Evolutionary conservation across 495 filamentous ascomycete genomes (phyloP).

Genomic region (Podospora tetraspora): DNA sequence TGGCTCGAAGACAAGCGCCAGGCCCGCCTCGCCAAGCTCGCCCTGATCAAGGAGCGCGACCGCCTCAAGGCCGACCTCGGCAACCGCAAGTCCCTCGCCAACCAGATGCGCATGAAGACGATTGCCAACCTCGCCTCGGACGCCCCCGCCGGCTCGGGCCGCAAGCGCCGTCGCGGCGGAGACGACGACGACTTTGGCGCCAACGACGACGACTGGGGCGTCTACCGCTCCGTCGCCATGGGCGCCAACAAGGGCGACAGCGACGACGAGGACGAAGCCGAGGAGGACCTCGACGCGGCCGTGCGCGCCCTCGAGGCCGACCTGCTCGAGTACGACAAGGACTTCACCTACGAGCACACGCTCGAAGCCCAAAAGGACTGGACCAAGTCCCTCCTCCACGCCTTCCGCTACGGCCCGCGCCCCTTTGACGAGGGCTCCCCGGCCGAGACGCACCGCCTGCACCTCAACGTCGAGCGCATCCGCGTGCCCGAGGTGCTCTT

Average conservation of each 20-base stretch:
- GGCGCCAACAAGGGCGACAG: constrained; percentile 61
- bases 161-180: constrained; percentile 70
- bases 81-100: constrained; percentile 92
- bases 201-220: constrained; percentile 95
- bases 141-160: constrained; percentile 52
- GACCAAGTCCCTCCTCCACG: constrained; percentile 84
- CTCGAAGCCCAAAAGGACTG: constrained; percentile 89
- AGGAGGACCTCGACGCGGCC: constrained; percentile 72
- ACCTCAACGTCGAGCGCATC: constrained; percentile 95
- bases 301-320: constrained; percentile 75
- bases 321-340: constrained; percentile 76
- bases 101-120: constrained; percentile 94
- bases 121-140: constrained; percentile 96
- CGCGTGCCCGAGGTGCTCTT: constrained; percentile 94
- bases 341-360: constrained; percentile 85
- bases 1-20: constrained; percentile 78
- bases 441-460: constrained; percentile 77
- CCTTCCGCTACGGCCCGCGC: constrained; percentile 80
- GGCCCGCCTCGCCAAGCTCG: constrained; percentile 66
- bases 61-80: constrained; percentile 86
- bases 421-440: constrained; percentile 78
- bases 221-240: constrained; percentile 85
- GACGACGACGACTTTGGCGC: constrained; percentile 93
- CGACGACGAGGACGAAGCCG: constrained; percentile 70
- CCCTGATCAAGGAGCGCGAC: constrained; percentile 88